Percentiles rank a stretch among this genome's conserved stretches.
phyloP scores from a whole-genome alignment of 1,139 yeast species.

The Candida tetrigidarum region DNA sequence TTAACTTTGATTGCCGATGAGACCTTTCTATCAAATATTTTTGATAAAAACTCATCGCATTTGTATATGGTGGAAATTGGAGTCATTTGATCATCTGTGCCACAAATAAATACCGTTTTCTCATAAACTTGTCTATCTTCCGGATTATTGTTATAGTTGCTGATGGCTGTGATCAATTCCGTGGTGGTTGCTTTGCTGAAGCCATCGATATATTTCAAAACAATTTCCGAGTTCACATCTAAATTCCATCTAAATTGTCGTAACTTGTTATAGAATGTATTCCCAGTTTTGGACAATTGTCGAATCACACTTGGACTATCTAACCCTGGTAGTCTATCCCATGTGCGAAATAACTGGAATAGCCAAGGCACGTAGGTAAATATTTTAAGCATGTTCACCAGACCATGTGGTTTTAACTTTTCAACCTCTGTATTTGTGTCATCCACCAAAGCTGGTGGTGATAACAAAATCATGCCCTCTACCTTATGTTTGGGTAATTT shows the following conservation, averaged over 20 bases:
- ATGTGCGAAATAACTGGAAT: conserved; percentile 57
- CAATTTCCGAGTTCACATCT: conserved; percentile 59
- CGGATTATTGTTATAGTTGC: conserved; percentile 38
- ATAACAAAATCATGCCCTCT: conserved; percentile 50
- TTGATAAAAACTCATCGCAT: conserved; percentile 29
- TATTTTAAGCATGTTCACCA: conserved; percentile 23
- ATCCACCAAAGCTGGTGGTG: conserved; percentile 58
- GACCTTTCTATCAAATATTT: conserved; percentile 31
- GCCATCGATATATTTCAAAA: conserved; percentile 57
- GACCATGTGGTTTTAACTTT: conserved; percentile 3
- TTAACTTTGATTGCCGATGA: conserved; percentile 44
- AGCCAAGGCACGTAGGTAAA: conserved; percentile 51
- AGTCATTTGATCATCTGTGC: conserved; percentile 60
- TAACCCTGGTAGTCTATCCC: conserved; percentile 68
- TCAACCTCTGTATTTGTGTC: conserved; percentile 18
- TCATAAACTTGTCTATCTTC: conserved; percentile 36
- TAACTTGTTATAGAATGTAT: conserved; percentile 46
- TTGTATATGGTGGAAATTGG: conserved; percentile 41
- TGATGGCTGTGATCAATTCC: conserved; percentile 48
- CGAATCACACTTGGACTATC: conserved; percentile 59
- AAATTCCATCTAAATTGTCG: conserved; percentile 75
- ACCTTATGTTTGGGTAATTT: conserved; percentile 42
- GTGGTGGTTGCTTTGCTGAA: conserved; percentile 45
- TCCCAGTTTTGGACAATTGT: conserved; percentile 43
- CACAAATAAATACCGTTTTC: conserved; percentile 58